Base-by-base conservation (phyloP, 768 basidiomycete genomes). In the Psilocybe subaeruginosa region DNA sequence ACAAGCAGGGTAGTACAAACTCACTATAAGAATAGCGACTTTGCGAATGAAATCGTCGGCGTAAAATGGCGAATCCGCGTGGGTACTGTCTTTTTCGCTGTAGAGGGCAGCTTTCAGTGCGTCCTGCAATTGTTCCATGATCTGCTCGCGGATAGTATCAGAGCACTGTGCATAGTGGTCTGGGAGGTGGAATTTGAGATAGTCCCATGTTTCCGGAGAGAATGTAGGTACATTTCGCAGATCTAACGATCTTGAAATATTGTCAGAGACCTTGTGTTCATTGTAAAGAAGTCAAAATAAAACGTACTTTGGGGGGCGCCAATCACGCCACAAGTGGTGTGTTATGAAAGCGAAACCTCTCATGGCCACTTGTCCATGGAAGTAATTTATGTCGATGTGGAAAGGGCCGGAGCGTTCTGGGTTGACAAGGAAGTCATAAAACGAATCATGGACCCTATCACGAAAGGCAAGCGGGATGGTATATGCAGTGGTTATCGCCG, bases 401-500 rank as follows among this genome's bases (percentile, higher is more conserved):
- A 60, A 60, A 8, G 46, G 54, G 5, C 59, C 59, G 6, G 59
- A 60, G 14, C 59, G 53, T 33, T 60, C 59, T 7, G 59, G 59
- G 27, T 60, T 60, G 17, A 60, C 54, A 14, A 60, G 30, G 37
- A 60, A 60, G 39, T 60, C 59, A 41, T 60, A 60, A 33, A 60
- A 60, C 3, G 59, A 54, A 49, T 60, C 59, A 37, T 60, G 59
- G 4, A 60, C 59, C 48, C 59, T 54, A 33, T 60, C 59, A 16
- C 59, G 59, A 19, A 60, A 60, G 9, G 59, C 59, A 4, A 50
- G 16, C 7, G 59, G 59, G 9, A 60, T 55, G 23, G 59, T 60
- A 48, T 54, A 60, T n/a, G 59, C 59, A 7, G 59, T 60, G 17
- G 59, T 45, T 30, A 60, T 60, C 14, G 54, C 54, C 37, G 53